A percentile compares a stretch with the other conserved stretches of the same genome.
Evolutionary conservation across 2,329 filamentous ascomycete genomes (phyloP).

Genomic region (Chalara sp.): DNA sequence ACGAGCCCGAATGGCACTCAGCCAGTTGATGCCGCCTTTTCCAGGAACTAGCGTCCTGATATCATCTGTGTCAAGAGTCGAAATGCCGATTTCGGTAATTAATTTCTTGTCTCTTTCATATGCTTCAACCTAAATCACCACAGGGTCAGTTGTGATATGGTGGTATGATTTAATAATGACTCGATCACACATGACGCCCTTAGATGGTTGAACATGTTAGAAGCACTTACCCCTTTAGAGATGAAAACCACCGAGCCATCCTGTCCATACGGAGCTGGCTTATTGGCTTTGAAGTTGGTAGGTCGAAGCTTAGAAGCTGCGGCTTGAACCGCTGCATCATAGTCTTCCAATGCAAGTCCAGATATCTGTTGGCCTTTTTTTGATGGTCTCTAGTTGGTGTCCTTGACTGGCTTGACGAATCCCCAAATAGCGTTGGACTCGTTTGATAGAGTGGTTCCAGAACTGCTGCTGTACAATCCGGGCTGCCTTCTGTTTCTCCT

Average conservation of each 20-base stretch:
- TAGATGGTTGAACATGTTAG: no score
- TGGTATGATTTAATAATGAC: no score
- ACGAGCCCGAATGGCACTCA: conserved; percentile 54
- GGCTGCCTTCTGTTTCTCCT: conserved; percentile 41
- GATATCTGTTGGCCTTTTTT: conserved; percentile 16
- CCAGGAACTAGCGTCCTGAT: conserved; percentile 53
- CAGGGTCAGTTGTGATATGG: no score
- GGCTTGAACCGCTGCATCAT: conserved; percentile 20
- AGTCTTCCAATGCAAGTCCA: conserved; percentile 19
- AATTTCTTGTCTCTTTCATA: conserved; percentile 60
- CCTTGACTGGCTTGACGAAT: conserved; percentile 37
- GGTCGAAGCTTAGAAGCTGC: conserved; percentile 17
- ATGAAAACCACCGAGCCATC: conserved; percentile 62
- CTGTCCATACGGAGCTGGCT: conserved; percentile 38
- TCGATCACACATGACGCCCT: no score
- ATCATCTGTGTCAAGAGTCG: conserved; percentile 65
- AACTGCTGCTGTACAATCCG: conserved; percentile 42
- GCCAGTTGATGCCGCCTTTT: conserved; percentile 58
- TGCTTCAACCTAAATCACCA: conserved; percentile 50
- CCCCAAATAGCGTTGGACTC: conserved; percentile 65
- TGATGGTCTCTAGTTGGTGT: conserved; percentile 7
- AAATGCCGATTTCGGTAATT: conserved; percentile 82
- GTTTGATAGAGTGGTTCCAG: conserved; percentile 50
- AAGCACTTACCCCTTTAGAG: conserved; percentile 52
- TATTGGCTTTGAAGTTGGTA: conserved; percentile 35